Percentiles rank a stretch among this genome's conserved stretches.
These are phyloP conservation scores for Leccinum subgranulosum DNA, from an alignment of 768 basidiomycete genomes.

Conservation along the genomic window DNA sequence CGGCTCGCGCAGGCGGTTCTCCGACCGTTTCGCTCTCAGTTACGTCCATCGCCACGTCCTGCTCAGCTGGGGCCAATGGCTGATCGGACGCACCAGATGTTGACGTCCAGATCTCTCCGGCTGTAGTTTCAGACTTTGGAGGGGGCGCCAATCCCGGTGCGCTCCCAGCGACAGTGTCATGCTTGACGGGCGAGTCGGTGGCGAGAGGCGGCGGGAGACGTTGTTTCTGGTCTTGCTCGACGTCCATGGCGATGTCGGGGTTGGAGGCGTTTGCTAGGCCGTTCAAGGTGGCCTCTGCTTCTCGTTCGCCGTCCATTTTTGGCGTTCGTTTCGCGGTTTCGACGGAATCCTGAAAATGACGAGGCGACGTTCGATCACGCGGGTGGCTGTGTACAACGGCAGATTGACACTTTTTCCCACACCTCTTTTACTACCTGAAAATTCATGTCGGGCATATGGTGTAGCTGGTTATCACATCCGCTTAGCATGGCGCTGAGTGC, in stretches of 20 bases:
- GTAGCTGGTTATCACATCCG: slow-evolving; percentile 41
- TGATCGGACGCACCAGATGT: slow-evolving; percentile 19
- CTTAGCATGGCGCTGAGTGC: slow-evolving; percentile 35
- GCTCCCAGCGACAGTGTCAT: background rate
- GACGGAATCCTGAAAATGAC: slow-evolving; percentile 27
- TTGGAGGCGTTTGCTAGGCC: background rate
- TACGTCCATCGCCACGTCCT: slow-evolving; percentile 24
- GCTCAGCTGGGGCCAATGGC: slow-evolving; percentile 20
- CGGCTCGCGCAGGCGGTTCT: slow-evolving; percentile 9
- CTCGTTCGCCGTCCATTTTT: slow-evolving; percentile 25
- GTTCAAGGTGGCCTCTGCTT: background rate
- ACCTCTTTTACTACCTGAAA: background rate
- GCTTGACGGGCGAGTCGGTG: background rate
- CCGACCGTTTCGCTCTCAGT: slow-evolving; percentile 16
- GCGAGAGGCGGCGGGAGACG: background rate
- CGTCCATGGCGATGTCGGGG: slow-evolving; percentile 20
- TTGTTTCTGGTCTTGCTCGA: slow-evolving; percentile 15
- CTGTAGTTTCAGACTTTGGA: slow-evolving; percentile 12
- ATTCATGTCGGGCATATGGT: slow-evolving; percentile 29
- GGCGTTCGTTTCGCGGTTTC: slow-evolving; percentile 8
- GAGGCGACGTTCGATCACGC: slow-evolving; percentile 23
- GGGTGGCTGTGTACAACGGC: slow-evolving; percentile 20
- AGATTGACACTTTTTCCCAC: slow-evolving; percentile 4
- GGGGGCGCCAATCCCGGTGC: background rate
- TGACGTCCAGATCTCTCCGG: background rate